Evolutionary conservation across 2,329 filamentous ascomycete species (phyloP), one percentile per base, ranked within the genome.

Genomic region (Rhexocercosporidium sp.): DNA sequence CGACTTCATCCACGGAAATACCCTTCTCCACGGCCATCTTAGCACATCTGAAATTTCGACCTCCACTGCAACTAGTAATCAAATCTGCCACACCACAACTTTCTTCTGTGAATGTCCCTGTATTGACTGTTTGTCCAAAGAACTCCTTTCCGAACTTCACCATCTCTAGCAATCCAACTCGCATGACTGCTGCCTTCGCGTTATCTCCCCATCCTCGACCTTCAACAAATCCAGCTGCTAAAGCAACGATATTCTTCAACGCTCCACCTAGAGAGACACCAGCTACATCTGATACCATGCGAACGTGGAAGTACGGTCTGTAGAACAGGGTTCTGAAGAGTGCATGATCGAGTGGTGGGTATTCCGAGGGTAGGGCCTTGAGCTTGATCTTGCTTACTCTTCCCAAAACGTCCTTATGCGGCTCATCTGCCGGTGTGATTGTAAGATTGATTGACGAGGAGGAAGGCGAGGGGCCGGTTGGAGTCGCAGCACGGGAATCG

Each of bases 141-240:
- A 98, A 99, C 74, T 91, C 89, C 79, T 94, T 93, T 71, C 95
- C 95, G 74, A 99, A 99, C 77, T 92, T 91, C 76, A 98, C 93
- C 91, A 97, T 97, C 82, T 99, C 96, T 74, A 97, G 86, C 54
- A 99, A 88, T 8, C 96, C 96, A 22, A 98, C 91, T 49, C 96
- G 92, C 93, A 99, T 98, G 68, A 99, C 90, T 54, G 96, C 96
- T n/a, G 96, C 94, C 83, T 99, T 98, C 72, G 95, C 95, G 74
- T 98, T 99, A 83, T 98, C 94, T 76, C 96, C 96, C 95, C 96
- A 99, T 72, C 95, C 95, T 69, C 95, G 88, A 41, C 96, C 96
- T 72, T 97, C 93, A 53, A 98, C 94, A 79, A 97, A 99, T 66
- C 96, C 96, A 37, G 96, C 94, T 5, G 94, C 95, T 20, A 99